Percentiles rank a stretch among this genome's conserved stretches.
These are phyloP conservation scores for Carex cristatella DNA, from an alignment of 176 grass and related monocot species.

Conservation along the genomic window DNA sequence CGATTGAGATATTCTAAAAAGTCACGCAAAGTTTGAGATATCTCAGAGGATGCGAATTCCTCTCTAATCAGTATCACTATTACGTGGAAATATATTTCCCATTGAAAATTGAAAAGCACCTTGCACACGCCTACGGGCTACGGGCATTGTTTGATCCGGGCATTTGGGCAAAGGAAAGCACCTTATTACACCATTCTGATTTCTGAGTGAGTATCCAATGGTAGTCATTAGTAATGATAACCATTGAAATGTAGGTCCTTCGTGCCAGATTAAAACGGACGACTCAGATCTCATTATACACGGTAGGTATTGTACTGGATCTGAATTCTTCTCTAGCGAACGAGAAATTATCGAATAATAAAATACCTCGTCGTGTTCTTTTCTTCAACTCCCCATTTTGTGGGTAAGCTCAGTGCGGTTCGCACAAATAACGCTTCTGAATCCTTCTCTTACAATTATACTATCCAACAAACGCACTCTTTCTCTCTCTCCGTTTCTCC, in stretches of 20 bases:
- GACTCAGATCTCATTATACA: too few relatives aligned
- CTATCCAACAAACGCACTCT: neutral
- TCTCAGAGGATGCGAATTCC: too few relatives aligned
- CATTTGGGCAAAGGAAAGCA: neutral
- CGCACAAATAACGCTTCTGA: neutral
- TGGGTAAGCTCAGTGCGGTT: constrained; percentile 20
- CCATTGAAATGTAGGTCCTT: too few relatives aligned
- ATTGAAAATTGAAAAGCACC: neutral
- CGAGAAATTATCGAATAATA: neutral
- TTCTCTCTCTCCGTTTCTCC: neutral
- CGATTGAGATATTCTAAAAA: too few relatives aligned
- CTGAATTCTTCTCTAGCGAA: neutral
- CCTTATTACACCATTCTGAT: neutral
- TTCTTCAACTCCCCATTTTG: neutral
- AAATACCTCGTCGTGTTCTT: neutral
- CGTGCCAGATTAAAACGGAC: too few relatives aligned
- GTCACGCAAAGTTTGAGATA: too few relatives aligned
- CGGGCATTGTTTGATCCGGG: too few relatives aligned
- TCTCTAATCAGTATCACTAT: too few relatives aligned
- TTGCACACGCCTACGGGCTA: neutral
- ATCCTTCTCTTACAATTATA: neutral
- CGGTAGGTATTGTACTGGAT: too few relatives aligned
- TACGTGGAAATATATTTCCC: constrained; percentile 20
- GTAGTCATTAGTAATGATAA: too few relatives aligned
- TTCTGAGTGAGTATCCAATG: too few relatives aligned